These are phyloP conservation scores for Argentina anserina DNA, from an alignment of 306 rosid genomes.

Conservation along the genomic window DNA sequence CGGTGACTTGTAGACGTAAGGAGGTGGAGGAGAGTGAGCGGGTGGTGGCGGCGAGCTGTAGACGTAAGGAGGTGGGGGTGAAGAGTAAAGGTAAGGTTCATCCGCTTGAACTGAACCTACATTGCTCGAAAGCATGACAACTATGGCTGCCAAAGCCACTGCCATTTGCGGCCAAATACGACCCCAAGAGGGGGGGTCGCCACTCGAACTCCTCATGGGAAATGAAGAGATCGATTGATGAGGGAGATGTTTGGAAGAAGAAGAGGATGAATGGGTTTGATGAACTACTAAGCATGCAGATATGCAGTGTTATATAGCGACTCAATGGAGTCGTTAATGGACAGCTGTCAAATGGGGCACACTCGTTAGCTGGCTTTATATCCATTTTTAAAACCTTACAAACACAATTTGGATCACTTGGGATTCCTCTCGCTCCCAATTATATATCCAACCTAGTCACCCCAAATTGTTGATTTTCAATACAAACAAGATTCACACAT, in stretches of 20 bases:
- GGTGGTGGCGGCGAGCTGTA: slow-evolving; percentile 34
- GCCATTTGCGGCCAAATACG: slow-evolving; percentile 62
- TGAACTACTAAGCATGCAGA: slow-evolving; percentile 24
- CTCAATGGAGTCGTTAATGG: slow-evolving; percentile 30
- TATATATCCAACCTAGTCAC: background rate
- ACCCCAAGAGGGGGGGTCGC: slow-evolving; percentile 64
- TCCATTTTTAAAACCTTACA: background rate
- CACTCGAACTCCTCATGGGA: slow-evolving; percentile 53
- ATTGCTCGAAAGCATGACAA: slow-evolving; percentile 44
- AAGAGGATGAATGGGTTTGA: slow-evolving; percentile 21
- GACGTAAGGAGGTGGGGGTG: slow-evolving; percentile 65
- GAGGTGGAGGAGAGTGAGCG: slow-evolving; percentile 11
- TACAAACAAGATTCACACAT: background rate
- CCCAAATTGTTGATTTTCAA: background rate
- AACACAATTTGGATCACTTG: background rate
- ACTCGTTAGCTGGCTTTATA: slow-evolving; percentile 43
- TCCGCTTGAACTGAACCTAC: slow-evolving; percentile 59
- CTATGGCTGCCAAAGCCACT: slow-evolving; percentile 55
- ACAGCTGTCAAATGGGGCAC: slow-evolving; percentile 59
- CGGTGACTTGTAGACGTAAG: slow-evolving; percentile 15
- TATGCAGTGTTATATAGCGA: slow-evolving; percentile 40
- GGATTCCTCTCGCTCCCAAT: background rate
- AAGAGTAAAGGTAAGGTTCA: slow-evolving; percentile 59
- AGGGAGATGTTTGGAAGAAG: background rate
- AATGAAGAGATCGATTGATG: background rate